phyloP scores from a whole-genome alignment of 352 stramenopile genomes.

The Phytopythium aichiense region DNA sequence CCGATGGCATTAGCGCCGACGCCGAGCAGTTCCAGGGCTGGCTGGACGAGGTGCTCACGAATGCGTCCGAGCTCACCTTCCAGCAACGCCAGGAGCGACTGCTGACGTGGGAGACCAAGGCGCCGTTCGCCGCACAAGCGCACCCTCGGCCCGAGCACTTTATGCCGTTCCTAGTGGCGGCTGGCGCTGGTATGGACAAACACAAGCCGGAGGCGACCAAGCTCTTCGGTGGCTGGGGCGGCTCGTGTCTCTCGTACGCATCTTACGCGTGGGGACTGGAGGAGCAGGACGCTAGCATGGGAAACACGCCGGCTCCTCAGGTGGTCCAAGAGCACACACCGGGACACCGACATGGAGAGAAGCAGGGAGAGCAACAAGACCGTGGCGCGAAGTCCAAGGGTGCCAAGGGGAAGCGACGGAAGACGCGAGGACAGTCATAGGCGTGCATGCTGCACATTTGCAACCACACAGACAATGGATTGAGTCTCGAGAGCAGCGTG shows the following conservation, averaged over 20 bases:
- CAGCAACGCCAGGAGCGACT: constrained; percentile 32
- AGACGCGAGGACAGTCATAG: background rate
- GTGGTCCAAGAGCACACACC: background rate
- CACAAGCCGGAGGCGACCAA: constrained; percentile 16
- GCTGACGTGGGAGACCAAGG: constrained; percentile 29
- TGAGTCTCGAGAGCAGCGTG: background rate
- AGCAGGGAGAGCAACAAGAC: background rate
- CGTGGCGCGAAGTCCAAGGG: background rate
- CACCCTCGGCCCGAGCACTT: constrained; percentile 51
- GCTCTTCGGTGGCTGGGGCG: constrained; percentile 33
- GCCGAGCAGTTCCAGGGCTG: constrained; percentile 38
- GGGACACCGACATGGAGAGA: background rate
- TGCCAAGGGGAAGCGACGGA: background rate
- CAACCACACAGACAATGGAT: background rate
- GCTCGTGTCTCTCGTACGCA: constrained; percentile 35
- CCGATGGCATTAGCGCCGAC: constrained; percentile 13
- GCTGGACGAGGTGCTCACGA: constrained; percentile 31
- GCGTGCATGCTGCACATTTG: too few relatives aligned
- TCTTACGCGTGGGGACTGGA: constrained; percentile 30
- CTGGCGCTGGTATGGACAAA: background rate
- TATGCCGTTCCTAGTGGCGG: constrained; percentile 23
- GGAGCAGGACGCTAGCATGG: background rate
- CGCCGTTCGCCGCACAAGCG: constrained; percentile 27
- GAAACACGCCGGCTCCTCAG: background rate
- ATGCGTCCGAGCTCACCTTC: constrained; percentile 18